These are phyloP conservation scores for Triticum dicoccoides DNA, from an alignment of 176 grass and related monocot species.

Conservation along the genomic window DNA sequence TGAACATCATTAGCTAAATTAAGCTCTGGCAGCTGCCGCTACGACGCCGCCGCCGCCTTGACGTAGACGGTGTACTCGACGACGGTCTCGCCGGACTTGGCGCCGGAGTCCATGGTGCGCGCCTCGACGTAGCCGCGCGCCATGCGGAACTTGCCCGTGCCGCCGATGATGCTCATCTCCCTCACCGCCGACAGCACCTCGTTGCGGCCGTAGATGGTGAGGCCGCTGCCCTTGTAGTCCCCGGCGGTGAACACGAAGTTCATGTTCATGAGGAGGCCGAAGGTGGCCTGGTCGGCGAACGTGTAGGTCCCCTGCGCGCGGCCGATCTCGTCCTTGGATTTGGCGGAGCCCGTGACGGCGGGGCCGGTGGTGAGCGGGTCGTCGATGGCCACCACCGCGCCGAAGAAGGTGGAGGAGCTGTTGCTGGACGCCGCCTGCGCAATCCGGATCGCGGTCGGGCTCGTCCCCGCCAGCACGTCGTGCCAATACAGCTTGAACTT, in stretches of 20 bases:
- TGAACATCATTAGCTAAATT: background rate
- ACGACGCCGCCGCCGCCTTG: background rate
- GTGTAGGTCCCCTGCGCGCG: constrained; percentile 76
- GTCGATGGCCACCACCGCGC: constrained; percentile 62
- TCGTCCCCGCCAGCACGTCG: constrained; percentile 41
- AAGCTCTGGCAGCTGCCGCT: background rate
- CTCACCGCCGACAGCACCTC: constrained; percentile 37
- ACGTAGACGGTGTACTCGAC: constrained; percentile 75
- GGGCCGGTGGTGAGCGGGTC: constrained; percentile 52
- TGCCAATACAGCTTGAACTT: constrained; percentile 67
- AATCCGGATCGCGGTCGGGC: constrained; percentile 47
- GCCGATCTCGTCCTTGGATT: constrained; percentile 36
- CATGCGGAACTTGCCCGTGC: constrained; percentile 61
- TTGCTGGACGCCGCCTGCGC: constrained; percentile 33
- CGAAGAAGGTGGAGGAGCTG: constrained; percentile 46
- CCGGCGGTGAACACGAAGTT: constrained; percentile 72
- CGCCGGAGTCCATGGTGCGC: background rate
- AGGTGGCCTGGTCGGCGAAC: constrained; percentile 25
- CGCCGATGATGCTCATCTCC: constrained; percentile 82
- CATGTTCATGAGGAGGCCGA: constrained; percentile 62
- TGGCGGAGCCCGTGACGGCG: background rate
- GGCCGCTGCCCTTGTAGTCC: constrained; percentile 62
- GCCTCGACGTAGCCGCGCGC: constrained; percentile 58
- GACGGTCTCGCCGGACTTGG: constrained; percentile 28
- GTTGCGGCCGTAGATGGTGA: constrained; percentile 56